phyloP scores from a whole-genome alignment of 306 rosid species.

The Prunus persica region DNA sequence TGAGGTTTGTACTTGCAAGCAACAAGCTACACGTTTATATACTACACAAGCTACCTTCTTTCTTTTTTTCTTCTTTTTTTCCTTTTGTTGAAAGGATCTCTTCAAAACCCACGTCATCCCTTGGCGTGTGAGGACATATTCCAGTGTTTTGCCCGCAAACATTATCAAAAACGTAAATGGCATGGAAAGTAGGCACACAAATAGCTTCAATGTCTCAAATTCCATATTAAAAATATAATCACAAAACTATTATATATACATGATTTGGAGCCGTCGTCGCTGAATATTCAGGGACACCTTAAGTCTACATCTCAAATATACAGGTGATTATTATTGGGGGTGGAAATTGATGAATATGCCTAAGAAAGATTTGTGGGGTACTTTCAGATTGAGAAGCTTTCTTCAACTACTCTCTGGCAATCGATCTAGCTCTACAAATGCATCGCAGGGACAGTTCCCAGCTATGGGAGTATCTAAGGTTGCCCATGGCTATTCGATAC shows the following conservation, averaged over 20 bases:
- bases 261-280: not conserved
- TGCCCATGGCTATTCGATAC: slow-evolving; percentile 17
- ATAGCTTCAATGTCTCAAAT: too few relatives aligned
- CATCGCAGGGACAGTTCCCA: slow-evolving; percentile 15
- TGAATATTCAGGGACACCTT: not conserved
- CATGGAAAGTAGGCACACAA: not conserved
- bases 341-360: slow-evolving; percentile 22
- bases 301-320: not conserved
- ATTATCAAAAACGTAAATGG: not conserved
- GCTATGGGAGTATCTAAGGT: slow-evolving; percentile 6
- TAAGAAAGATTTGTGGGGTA: slow-evolving; percentile 29
- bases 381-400: slow-evolving; percentile 32
- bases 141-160: not conserved
- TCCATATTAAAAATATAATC: not conserved
- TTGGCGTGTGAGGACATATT: not conserved
- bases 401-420: slow-evolving; percentile 16
- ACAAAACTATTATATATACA: not conserved
- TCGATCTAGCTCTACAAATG: not conserved
- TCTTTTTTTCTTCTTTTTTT: too few relatives aligned
- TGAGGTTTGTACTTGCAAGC: too few relatives aligned
- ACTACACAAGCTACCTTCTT: not conserved
- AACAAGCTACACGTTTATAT: too few relatives aligned
- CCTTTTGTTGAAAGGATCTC: too few relatives aligned
- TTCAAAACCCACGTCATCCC: not conserved
- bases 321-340: not conserved